phyloP scores from a whole-genome alignment of 1,139 yeast genomes.

The Lodderomyces metapsilosis region DNA sequence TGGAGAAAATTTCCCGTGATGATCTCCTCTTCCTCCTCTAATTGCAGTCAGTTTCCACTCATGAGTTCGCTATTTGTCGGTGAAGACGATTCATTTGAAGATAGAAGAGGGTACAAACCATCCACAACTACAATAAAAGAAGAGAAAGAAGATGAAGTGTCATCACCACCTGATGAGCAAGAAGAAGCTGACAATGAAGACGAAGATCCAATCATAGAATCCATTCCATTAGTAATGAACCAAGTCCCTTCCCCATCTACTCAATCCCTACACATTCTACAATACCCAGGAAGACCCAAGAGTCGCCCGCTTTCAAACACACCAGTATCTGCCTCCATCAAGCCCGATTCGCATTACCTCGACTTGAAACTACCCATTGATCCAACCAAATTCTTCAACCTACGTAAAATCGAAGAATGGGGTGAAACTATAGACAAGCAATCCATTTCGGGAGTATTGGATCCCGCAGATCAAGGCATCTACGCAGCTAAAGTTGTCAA shows the following conservation, averaged over 20 bases:
- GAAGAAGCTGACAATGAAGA: constrained; percentile 20
- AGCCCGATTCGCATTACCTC: constrained; percentile 53
- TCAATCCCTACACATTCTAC: constrained; percentile 43
- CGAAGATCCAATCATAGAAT: constrained; percentile 77
- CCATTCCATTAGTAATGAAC: constrained; percentile 61
- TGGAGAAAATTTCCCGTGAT: background rate
- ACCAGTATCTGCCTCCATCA: constrained; percentile 53
- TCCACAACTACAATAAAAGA: constrained; percentile 12
- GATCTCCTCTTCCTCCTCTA: background rate
- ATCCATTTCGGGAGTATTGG: constrained; percentile 67
- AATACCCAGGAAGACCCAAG: constrained; percentile 71
- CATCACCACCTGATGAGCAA: background rate
- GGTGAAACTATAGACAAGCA: constrained; percentile 57
- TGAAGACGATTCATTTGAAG: constrained; percentile 12
- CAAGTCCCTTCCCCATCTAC: constrained; percentile 19
- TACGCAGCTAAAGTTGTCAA: constrained; percentile 35
- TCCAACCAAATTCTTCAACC: constrained; percentile 63
- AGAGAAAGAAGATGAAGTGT: constrained; percentile 8
- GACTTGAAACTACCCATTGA: constrained; percentile 75
- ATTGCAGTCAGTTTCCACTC: background rate
- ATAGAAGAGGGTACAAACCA: constrained; percentile 8
- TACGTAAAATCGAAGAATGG: constrained; percentile 62
- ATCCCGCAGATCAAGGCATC: constrained; percentile 27
- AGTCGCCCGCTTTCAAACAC: constrained; percentile 44
- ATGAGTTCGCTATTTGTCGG: constrained; percentile 14